These are phyloP conservation scores for Rosa persica DNA, from an alignment of 306 rosid species.

Conservation along the genomic window DNA sequence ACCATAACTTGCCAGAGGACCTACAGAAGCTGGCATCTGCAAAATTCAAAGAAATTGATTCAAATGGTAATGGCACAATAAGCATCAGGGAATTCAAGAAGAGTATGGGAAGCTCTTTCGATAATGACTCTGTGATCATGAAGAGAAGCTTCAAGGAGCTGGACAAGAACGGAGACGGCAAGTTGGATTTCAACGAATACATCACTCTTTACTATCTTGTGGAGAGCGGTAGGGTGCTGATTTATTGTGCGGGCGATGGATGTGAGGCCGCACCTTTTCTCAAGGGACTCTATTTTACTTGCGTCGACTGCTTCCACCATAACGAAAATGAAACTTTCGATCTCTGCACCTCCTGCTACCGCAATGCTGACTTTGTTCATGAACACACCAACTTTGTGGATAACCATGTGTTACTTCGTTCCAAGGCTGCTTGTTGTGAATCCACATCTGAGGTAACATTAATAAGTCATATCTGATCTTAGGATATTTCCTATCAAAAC, in stretches of 20 bases:
- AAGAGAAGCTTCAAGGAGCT: slow-evolving; percentile 1
- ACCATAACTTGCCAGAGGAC: neutral
- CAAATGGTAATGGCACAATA: neutral
- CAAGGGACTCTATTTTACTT: slow-evolving; percentile 9
- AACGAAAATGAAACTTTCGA: neutral
- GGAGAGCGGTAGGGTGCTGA: neutral
- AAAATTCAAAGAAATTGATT: neutral
- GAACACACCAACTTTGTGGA: slow-evolving; percentile 3
- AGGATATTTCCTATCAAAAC: too few relatives aligned
- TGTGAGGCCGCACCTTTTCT: neutral
- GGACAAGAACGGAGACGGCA: neutral
- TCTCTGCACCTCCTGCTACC: slow-evolving; percentile 19
- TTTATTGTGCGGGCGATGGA: neutral
- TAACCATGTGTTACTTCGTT: neutral
- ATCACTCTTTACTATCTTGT: slow-evolving; percentile 11
- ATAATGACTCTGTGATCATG: neutral
- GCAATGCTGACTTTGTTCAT: neutral
- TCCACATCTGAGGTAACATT: neutral
- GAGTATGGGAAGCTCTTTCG: neutral
- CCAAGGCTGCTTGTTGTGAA: neutral
- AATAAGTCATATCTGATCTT: neutral
- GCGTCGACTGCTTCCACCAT: slow-evolving; percentile 6
- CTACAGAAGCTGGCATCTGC: neutral
- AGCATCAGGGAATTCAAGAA: slow-evolving; percentile 2
- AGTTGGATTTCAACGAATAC: slow-evolving; percentile 8